phyloP scores from a whole-genome alignment of 2,329 filamentous ascomycete species.

The Aureobasidium uvarum region DNA sequence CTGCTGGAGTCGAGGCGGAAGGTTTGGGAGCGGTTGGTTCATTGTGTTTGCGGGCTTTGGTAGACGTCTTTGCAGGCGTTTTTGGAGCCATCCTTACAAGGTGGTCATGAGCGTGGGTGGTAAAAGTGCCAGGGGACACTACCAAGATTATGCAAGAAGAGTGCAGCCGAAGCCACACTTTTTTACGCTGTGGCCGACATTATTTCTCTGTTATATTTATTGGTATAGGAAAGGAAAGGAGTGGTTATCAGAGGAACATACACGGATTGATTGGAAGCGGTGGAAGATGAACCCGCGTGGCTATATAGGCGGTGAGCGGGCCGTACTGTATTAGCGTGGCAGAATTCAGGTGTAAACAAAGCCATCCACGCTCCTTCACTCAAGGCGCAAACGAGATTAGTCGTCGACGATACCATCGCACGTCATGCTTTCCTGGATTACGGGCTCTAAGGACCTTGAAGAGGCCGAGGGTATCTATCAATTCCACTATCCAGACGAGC shows the following conservation, averaged over 20 bases:
- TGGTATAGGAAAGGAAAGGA: conserved; percentile 1
- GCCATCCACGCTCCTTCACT: not conserved
- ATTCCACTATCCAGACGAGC: not conserved
- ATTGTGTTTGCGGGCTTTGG: conserved; percentile 32
- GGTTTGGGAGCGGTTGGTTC: conserved; percentile 30
- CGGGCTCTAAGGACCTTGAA: conserved; percentile 18
- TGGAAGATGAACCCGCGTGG: not conserved
- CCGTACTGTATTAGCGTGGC: not conserved
- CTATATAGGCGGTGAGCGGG: conserved; percentile 12
- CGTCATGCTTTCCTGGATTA: conserved; percentile 30
- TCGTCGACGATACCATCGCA: conserved; percentile 5
- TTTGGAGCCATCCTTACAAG: conserved; percentile 49
- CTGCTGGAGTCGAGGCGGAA: conserved; percentile 11
- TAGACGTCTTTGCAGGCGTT: conserved; percentile 43
- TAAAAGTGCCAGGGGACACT: conserved; percentile 22
- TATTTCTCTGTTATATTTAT: not conserved
- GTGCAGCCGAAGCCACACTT: conserved; percentile 50
- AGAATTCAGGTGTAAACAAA: conserved; percentile 15
- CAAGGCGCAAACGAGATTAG: not conserved
- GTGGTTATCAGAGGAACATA: conserved; percentile 19
- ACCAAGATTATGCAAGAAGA: conserved; percentile 33
- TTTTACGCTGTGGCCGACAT: conserved; percentile 41
- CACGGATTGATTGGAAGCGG: conserved; percentile 4
- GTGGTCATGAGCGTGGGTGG: conserved; percentile 26
- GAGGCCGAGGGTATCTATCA: conserved; percentile 4